Evolutionary conservation across 2,329 filamentous ascomycete genomes (phyloP), one percentile per base, ranked within the genome.

Genomic region (Xylariaceae sp.): DNA sequence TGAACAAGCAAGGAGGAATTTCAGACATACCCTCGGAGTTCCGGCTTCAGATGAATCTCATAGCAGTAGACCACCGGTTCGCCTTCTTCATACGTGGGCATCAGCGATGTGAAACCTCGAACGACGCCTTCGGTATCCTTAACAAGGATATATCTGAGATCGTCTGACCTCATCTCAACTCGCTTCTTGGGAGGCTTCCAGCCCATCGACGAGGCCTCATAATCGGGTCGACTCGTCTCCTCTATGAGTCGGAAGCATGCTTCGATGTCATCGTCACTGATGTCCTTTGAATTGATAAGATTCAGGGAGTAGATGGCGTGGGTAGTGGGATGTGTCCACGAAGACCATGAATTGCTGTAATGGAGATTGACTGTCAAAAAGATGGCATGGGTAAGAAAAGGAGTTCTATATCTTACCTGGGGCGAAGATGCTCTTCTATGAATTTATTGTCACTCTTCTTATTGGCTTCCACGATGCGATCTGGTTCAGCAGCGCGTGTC

Each of bases 61-160:
- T 92, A 93, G 71, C 89, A 87, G 72, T 92, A 93, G 17, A 91
- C 70, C 1, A 92, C 88, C 0, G 85, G 78, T 60, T 83, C 75
- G 1, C 80, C 79, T 62, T 86, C 83, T 68, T 90, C 88, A 66
- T 82, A 82, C 1, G 85, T 88, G n/a, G 88, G 81, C 86, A 89
- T 87, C 67, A 89, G 76, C n/a, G 85, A 88, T 1, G 81, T 78
- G 67, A 89, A 88, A 3, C 78, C 85, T 15, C 73, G 70, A 7
- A 87, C 37, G 8, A 35, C 13, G n/a, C 55, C 65, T 42, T 63
- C 58, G 0, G 56, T 58, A 8, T 73, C 71, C 62, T 77, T 78
- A 53, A 89, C 80, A 2, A 91, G 73, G 6, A 92, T 75, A 70
- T 90, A 92, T 49, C 86, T 81, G 71, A 92, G 81, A 59, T 86